phyloP scores from a whole-genome alignment of 2,329 filamentous ascomycete species.

The Chrysoporthe puriensis region DNA sequence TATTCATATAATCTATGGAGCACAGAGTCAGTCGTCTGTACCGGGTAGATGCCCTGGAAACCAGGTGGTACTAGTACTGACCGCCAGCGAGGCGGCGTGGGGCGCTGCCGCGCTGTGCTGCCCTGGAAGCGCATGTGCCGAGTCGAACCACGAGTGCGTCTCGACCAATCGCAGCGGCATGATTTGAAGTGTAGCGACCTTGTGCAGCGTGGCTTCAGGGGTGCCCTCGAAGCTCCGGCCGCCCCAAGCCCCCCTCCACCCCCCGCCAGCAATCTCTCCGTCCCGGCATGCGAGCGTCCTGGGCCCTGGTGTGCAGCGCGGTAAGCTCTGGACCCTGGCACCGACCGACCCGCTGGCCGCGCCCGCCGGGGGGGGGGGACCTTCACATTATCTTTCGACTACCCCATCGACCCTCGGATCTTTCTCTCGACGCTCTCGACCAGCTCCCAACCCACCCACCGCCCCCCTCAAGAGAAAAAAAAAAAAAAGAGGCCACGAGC shows the following conservation, averaged over 20 bases:
- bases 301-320: no score
- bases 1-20: no score
- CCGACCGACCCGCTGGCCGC: no score
- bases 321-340: no score
- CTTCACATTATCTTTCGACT: slow-evolving; percentile 24
- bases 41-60: background rate
- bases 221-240: background rate
- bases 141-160: slow-evolving; percentile 13
- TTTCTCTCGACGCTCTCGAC: background rate
- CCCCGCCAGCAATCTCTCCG: background rate
- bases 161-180: slow-evolving; percentile 21
- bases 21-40: no score
- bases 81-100: slow-evolving; percentile 10
- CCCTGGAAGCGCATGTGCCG: slow-evolving; percentile 14
- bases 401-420: slow-evolving; percentile 12
- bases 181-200: slow-evolving; percentile 23
- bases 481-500: background rate
- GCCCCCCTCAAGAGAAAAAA: slow-evolving; percentile 1
- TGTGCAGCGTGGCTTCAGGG: slow-evolving; percentile 18
- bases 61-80: background rate
- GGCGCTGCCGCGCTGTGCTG: background rate
- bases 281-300: no score
- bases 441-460: slow-evolving; percentile 12
- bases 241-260: background rate
- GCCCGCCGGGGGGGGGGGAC: no score